Evolutionary conservation across 768 basidiomycete species (phyloP).

Genomic region (Kwoniella pini): DNA sequence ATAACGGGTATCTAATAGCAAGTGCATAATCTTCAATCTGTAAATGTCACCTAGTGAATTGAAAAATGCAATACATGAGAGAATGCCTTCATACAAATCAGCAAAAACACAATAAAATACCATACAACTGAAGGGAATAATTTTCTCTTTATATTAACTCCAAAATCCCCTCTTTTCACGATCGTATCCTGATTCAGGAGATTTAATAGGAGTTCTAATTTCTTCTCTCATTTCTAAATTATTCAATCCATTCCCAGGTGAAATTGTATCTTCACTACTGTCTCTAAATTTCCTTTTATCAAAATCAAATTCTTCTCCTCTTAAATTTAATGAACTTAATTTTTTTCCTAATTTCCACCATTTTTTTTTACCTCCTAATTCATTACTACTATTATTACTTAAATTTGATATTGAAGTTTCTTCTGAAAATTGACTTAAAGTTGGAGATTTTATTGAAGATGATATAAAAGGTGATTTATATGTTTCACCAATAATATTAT

Average conservation of each 20-base stretch:
- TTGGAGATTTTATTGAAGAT: conserved; percentile 2
- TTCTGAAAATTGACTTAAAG: conserved; percentile 2
- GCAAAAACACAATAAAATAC: no score
- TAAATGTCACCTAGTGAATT: no score
- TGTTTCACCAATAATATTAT: no score
- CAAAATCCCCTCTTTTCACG: conserved; percentile 12
- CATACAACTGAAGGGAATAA: no score
- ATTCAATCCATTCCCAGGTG: not conserved
- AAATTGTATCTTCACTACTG: conserved; percentile 29
- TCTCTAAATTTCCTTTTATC: conserved; percentile 24
- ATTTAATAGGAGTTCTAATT: conserved; percentile 10
- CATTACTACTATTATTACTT: conserved; percentile 1
- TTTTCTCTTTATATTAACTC: not conserved
- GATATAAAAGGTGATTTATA: not conserved
- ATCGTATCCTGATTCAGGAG: not conserved
- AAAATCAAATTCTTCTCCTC: not conserved
- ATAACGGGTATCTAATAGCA: no score
- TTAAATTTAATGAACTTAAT: conserved; percentile 3
- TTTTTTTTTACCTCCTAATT: conserved; percentile 30
- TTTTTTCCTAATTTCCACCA: conserved; percentile 38
- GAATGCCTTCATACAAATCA: no score
- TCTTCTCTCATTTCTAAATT: not conserved
- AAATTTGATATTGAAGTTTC: no score
- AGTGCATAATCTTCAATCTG: no score
- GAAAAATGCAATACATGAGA: no score